Evolutionary conservation across 2,329 filamentous ascomycete genomes (phyloP), one percentile per base, ranked within the genome.

Genomic region (Penicillium aurantiogriseum): DNA sequence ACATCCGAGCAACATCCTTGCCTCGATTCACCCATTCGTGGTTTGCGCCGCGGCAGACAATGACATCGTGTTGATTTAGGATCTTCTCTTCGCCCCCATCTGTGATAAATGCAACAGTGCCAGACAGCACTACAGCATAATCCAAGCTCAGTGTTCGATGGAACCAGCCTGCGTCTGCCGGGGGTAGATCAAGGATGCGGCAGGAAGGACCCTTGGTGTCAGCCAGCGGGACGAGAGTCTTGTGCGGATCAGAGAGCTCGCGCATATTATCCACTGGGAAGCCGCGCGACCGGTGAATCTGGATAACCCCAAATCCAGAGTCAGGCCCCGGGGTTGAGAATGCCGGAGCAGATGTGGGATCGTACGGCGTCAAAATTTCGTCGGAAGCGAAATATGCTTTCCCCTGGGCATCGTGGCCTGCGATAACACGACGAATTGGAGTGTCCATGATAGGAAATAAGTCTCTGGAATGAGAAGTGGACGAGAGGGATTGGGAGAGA

Each of bases 11-110:
- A 17, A 71, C 59, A 45, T 74, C 70, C 2, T 69, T 60, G 0
- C 71, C 70, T 17, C 72, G 68, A 56, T 81, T 81, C 17, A 71
- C 64, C 77, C 79, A 82, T 11, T 68, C 65, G 64, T 82, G 80
- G 54, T 76, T 79, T 9, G 70, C 72, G 0, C 79, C 79, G 40
- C 75, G 67, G 40, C 65, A 66, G 17, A 73, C 67, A 54, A 70
- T 65, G 15, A 72, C 60, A 62, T 72, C 69, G 42, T 69, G 67
- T 38, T 65, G 61, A 11, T 60, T 61, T 8, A 70, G 43, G 13
- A 59, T 62, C 54, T 65, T 73, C 56, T 68, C 68, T 9, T 49
- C 60, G 4, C 68, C 71, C 29, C 67, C 66, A 27, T 73, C 69
- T 15, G 67, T 65, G 21, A 68, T 62, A 2, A 70, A 39, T 33